A percentile compares a stretch with the other conserved stretches of the same genome.
These are phyloP conservation scores for Pythium sukuiense DNA, from an alignment of 352 stramenopile genomes.

Conservation along the genomic window DNA sequence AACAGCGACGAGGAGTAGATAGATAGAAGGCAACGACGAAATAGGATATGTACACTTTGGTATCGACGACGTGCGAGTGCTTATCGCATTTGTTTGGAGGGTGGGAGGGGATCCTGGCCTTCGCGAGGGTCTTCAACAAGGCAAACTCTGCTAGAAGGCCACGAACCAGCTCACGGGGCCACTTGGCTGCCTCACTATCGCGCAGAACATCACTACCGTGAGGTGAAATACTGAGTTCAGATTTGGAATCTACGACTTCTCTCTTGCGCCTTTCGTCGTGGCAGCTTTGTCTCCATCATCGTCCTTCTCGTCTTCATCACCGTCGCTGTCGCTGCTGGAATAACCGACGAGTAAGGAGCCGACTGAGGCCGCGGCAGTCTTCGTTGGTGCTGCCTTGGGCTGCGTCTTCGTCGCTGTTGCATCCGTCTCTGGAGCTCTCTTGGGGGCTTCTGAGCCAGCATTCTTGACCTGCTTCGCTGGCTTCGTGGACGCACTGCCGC, in stretches of 20 bases:
- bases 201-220: no score
- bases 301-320: constrained; percentile 5
- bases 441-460: neutral
- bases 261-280: neutral
- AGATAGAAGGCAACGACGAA: neutral
- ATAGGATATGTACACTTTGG: neutral
- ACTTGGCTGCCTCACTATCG: no score
- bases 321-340: constrained; percentile 45
- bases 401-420: neutral
- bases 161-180: no score
- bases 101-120: no score
- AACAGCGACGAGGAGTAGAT: constrained; percentile 39
- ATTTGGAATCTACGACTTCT: neutral
- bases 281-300: no score
- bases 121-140: no score
- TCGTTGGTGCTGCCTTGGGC: neutral
- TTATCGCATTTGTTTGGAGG: neutral
- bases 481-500: neutral
- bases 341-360: constrained; percentile 46
- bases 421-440: neutral
- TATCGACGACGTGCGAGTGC: neutral
- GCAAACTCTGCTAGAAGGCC: no score
- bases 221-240: no score
- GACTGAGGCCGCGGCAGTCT: neutral
- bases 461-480: constrained; percentile 9